Percentiles rank a stretch among this genome's conserved stretches.
phyloP scores from a whole-genome alignment of 768 basidiomycete species.

The Suillus placidus region DNA sequence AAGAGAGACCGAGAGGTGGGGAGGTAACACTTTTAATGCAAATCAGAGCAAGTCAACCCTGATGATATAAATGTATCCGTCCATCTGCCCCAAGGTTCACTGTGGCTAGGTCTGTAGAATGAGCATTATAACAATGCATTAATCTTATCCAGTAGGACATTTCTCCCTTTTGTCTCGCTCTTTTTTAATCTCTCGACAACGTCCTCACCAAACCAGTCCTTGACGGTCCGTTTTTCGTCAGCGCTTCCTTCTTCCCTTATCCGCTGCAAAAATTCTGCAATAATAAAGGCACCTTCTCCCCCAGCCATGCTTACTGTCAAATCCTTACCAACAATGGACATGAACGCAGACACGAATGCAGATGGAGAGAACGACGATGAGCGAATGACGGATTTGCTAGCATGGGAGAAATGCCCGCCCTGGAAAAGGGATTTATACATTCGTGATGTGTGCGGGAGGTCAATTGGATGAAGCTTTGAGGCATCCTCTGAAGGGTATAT shows the following conservation, averaged over 20 bases:
- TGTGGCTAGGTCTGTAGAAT: neutral
- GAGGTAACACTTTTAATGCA: neutral
- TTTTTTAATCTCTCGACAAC: slow-evolving; percentile 51
- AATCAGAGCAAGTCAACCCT: neutral
- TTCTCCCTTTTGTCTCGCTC: slow-evolving; percentile 69
- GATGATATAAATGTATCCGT: neutral
- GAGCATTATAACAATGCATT: slow-evolving; percentile 29
- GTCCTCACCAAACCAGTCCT: slow-evolving; percentile 58
- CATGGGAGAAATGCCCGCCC: slow-evolving; percentile 84
- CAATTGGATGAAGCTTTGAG: slow-evolving; percentile 64
- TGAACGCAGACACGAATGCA: slow-evolving; percentile 61
- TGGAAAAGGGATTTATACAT: slow-evolving; percentile 89
- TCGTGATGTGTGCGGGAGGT: slow-evolving; percentile 80
- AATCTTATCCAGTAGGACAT: slow-evolving; percentile 66
- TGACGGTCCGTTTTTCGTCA: slow-evolving; percentile 48
- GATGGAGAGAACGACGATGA: slow-evolving; percentile 57
- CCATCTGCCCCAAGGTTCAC: neutral
- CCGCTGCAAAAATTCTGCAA: slow-evolving; percentile 72
- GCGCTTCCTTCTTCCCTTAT: slow-evolving; percentile 44
- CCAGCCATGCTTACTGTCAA: slow-evolving; percentile 56
- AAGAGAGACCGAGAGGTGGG: neutral
- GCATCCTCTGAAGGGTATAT: slow-evolving; percentile 60
- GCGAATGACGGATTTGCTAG: slow-evolving; percentile 54
- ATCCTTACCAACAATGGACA: slow-evolving; percentile 55
- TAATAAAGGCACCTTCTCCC: slow-evolving; percentile 71